Evolutionary conservation across 1,139 yeast genomes (phyloP), one percentile per base, ranked within the genome.

Genomic region (Magnusiomyces suaveolens): DNA sequence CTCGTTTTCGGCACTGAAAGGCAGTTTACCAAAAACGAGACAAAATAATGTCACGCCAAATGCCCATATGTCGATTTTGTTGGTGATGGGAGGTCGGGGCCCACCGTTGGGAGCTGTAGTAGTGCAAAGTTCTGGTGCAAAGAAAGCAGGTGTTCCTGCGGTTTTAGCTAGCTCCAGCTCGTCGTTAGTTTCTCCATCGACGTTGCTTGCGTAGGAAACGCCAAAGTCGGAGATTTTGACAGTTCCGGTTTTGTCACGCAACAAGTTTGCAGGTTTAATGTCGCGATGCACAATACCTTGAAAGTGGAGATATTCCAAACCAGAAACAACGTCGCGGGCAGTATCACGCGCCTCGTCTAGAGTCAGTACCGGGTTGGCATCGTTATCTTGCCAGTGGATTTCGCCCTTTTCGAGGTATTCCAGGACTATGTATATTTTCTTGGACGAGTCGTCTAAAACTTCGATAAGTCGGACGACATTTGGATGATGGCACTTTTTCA

Each of bases 171-270:
- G 73, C 64, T 92, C 97, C 52, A 84, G 72, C 60, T 89, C 96
- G 65, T 83, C 82, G 18, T 78, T 81, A 50, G 72, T 73, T 23
- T 74, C 63, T 72, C 77, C 59, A 76, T 70, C 62, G 16, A 64
- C 58, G 2, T 74, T 66, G 0, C 86, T 77, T 1, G 95, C 94
- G 70, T 87, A 87, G 1, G 97, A 89, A 10, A 94, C 96, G 21
- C 99, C 99, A 71, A 94, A 94, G 72, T 92, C 99, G 29, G 95
- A 85, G 38, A 94, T 94, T 69, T 92, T 92, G 33, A 92, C 97
- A 3, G 78, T 75, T 54, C 84, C 82, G 60, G 86, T 83, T 21
- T 80, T 75, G 41, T 87, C 78, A 2, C 89, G 82, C 54, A 94
- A 75, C 57, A 94, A 71, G 66, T 94, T 94, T 1, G 98, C 97